These are phyloP conservation scores for Zygoascus sp. DNA, from an alignment of 1,139 yeast genomes.

Conservation along the genomic window DNA sequence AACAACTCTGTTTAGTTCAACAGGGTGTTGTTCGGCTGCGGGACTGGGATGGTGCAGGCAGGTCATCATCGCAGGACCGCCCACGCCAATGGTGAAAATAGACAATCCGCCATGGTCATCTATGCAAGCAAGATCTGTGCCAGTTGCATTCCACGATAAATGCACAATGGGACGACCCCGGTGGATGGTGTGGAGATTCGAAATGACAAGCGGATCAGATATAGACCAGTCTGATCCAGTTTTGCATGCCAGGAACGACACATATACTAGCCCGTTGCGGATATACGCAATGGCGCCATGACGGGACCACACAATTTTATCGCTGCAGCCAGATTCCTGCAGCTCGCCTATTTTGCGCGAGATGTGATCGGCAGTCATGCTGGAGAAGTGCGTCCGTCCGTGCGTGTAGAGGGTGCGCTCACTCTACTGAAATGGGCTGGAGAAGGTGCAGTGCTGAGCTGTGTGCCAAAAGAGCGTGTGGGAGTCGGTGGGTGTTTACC, in stretches of 20 bases:
- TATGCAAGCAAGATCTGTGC: conserved; percentile 42
- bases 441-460: too few relatives aligned
- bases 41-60: conserved; percentile 25
- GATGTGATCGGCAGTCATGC: conserved; percentile 2
- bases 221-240: conserved; percentile 65
- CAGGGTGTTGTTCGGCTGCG: conserved; percentile 19
- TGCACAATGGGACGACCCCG: conserved; percentile 30
- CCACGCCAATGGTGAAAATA: conserved; percentile 28
- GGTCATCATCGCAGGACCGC: conserved; percentile 23
- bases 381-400: too few relatives aligned
- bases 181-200: conserved; percentile 21
- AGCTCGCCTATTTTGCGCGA: conserved; percentile 4
- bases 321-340: conserved; percentile 11
- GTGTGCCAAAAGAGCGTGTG: background rate
- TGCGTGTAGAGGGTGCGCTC: too few relatives aligned
- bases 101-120: conserved; percentile 39
- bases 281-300: conserved; percentile 70
- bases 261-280: conserved; percentile 38
- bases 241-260: conserved; percentile 59
- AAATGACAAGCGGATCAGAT: conserved; percentile 44
- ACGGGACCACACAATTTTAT: conserved; percentile 61
- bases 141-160: conserved; percentile 41
- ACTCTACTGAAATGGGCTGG: too few relatives aligned
- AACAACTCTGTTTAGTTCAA: conserved; percentile 37
- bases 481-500: background rate